Evolutionary conservation across 192 early-diverging fungal species (phyloP), one percentile per base, ranked within the genome.

Genomic region (Obelidium mucronatum): DNA sequence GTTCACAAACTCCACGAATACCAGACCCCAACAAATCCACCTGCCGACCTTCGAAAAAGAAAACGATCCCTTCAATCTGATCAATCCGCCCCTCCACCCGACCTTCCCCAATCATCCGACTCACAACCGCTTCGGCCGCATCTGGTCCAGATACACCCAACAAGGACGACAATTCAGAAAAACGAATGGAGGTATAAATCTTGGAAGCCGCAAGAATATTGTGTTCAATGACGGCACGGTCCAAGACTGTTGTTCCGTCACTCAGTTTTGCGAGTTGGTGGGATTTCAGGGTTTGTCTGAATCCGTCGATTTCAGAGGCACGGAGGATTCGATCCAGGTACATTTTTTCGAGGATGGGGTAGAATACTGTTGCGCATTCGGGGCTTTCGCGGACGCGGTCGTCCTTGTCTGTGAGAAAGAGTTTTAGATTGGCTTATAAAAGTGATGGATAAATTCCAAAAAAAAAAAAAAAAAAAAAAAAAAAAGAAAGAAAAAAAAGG

Each of bases 171-270:
- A 99, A 85, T 77, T 97, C 93, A 44, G 88, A 90, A 77, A 99
- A 96, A 37, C 87, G 87, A 53, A 99, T 97, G 78, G 94, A 95
- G 73, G 94, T 91, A 81, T 99, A 99, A 58, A 99, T 88, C 73
- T 92, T 92, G 72, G 93, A 93, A 1, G 94, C 91, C 19, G 95
- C 89, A 52, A 97, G 85, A 26, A 90, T 76, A 78, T 98, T 98
- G 83, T 98, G 97, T 81, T 98, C 95, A 48, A 94, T 95, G 30
- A 98, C 95, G 6, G 96, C 97, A 1, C 93, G 87, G 78, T 94
- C 95, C 24, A 98, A 85, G 1, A 95, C 93, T 6, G 93, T 94
- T 28, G 89, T 91, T 30, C 78, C 88, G 60, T 93, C 93, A 1
- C 86, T 82, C 40, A 97, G 79, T 53, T 81, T 68, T 8, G 95